Percentiles rank a stretch among this genome's conserved stretches.
phyloP scores from a whole-genome alignment of 2,329 filamentous ascomycete species.

The Eutypella sp. region DNA sequence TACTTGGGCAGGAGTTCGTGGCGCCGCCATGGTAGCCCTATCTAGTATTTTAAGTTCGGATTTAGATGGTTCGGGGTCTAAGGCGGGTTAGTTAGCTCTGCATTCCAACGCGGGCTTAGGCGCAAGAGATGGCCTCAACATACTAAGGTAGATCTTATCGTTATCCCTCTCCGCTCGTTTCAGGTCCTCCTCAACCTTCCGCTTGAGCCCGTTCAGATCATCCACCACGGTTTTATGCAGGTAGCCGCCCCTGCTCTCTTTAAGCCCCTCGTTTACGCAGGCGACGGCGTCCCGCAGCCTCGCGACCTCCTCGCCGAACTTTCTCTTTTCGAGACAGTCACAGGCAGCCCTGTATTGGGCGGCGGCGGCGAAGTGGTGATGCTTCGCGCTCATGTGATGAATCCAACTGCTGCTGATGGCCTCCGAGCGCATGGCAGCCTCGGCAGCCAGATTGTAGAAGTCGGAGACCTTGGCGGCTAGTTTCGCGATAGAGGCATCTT shows the following conservation, averaged over 20 bases:
- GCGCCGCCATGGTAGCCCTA: constrained; percentile 80
- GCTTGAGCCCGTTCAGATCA: constrained; percentile 80
- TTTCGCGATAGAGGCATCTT: constrained; percentile 87
- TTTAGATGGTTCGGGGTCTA: constrained; percentile 76
- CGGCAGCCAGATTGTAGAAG: constrained; percentile 77
- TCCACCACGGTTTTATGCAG: constrained; percentile 76
- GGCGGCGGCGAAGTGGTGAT: constrained; percentile 93
- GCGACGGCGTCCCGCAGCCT: constrained; percentile 74
- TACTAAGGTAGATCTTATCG: constrained; percentile 85
- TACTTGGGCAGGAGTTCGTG: constrained; percentile 76
- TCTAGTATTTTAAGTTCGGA: constrained; percentile 82
- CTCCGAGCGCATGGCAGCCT: constrained; percentile 83
- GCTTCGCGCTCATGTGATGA: constrained; percentile 94
- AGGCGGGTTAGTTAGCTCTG: constrained; percentile 28
- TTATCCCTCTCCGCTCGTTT: constrained; percentile 95
- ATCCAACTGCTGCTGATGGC: constrained; percentile 94
- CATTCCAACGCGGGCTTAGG: neutral
- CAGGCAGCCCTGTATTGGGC: constrained; percentile 89
- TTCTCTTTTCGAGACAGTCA: constrained; percentile 87
- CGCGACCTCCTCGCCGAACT: constrained; percentile 93
- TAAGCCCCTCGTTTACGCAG: constrained; percentile 81
- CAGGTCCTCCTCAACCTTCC: constrained; percentile 76
- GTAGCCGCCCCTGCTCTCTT: constrained; percentile 67
- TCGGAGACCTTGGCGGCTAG: constrained; percentile 86
- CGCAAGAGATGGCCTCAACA: constrained; percentile 16